Base-by-base conservation (phyloP, 2,329 filamentous ascomycete species). In the Stagonosporopsis vannaccii region DNA sequence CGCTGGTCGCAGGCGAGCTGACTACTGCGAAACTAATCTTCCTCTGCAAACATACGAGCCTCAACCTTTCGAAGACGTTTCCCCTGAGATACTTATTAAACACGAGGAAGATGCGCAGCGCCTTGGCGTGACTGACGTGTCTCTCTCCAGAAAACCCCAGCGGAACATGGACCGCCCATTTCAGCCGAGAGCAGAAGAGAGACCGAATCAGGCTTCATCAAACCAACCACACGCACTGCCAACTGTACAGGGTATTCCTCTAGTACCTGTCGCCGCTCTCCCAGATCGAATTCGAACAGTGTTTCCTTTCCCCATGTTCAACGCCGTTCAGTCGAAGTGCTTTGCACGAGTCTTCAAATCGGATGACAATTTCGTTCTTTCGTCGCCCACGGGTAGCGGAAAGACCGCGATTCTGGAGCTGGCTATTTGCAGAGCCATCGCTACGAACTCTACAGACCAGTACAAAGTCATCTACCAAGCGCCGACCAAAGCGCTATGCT, bases 381-480 rank as follows among this genome's bases (percentile, higher is more conserved):
- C 91, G 1, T 89, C 91, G 7, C 91, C 92, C 0, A 96, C 91
- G 0, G 91, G 91, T 8, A 93, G 91, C 72, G 91, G 92, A 2
- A 96, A 96, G 73, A 96, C 91, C 0, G 90, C 83, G 0, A 82
- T 95, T 9, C 82, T 96, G 60, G 92, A 96, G 73, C 81, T 96
- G 41, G 91, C 91, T 3, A 90, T 96, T 32, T 94, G 90, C 75
- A 87, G 85, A 55, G 80, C 93, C 2, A 80, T 90, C 23, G 81
- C 82, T 32, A 80, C 77, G 4, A 80, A 83, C 43, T 80, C 73
- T 67, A 84, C 76, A 67, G 85, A 77, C 70, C 80, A 87, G 43
- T 92, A 88, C 81, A 96, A 96, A 72, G 86, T 94, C 39, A 84
- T 96, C 3, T 96, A 96, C 66, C 89, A 91, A 75, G 91, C 91